phyloP scores from a whole-genome alignment of 306 rosid genomes.

The Vigna unguiculata region DNA sequence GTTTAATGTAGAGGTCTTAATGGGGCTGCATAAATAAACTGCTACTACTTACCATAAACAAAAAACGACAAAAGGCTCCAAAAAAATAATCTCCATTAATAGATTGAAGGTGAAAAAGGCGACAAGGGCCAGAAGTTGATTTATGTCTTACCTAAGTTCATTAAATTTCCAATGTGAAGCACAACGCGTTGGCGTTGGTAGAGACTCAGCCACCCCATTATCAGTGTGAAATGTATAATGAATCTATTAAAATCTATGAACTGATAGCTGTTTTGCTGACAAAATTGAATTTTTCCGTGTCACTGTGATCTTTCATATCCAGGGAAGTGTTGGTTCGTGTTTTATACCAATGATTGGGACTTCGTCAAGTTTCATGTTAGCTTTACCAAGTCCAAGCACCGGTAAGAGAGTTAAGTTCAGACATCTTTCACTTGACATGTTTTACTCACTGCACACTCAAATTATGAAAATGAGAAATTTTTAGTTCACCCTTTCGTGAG shows the following conservation, averaged over 20 bases:
- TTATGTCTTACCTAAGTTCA: constrained; percentile 7
- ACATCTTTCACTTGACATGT: constrained; percentile 28
- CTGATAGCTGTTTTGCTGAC: constrained; percentile 9
- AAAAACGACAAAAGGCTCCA: not conserved
- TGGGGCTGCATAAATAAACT: not conserved
- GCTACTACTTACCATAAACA: not conserved
- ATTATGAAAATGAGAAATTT: too few species aligned
- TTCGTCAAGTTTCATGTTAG: not conserved
- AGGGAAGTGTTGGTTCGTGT: not conserved
- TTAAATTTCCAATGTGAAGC: not conserved
- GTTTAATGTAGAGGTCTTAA: not conserved
- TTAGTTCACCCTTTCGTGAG: not conserved
- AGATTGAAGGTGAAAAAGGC: not conserved
- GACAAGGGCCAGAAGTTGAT: not conserved
- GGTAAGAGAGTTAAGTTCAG: constrained; percentile 2
- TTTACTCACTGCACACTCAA: too few species aligned
- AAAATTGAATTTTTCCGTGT: not conserved
- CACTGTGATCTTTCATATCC: not conserved
- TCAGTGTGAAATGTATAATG: not conserved
- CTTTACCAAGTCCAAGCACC: not conserved
- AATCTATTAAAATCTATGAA: not conserved
- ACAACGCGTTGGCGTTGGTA: not conserved
- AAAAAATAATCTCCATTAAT: not conserved
- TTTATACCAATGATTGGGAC: not conserved
- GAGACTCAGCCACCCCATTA: not conserved